These are phyloP conservation scores for Ecytonucleospora hepatopenaei DNA, from an alignment of 371 early-diverging fungal species.

Conservation along the genomic window DNA sequence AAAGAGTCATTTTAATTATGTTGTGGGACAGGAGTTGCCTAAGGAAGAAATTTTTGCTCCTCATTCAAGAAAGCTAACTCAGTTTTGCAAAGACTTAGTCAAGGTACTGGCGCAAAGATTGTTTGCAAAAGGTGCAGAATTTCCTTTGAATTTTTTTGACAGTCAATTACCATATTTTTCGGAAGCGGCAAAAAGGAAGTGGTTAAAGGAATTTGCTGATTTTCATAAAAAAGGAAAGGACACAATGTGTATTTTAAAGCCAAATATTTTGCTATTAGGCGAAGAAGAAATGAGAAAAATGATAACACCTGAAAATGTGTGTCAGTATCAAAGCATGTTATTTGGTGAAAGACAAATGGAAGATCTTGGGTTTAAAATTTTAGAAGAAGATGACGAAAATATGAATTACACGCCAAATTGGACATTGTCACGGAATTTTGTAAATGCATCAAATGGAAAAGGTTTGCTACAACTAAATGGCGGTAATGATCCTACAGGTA, in stretches of 20 bases:
- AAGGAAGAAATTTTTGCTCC: slow-evolving; percentile 86
- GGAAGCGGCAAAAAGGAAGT: slow-evolving; percentile 56
- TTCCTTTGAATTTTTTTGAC: slow-evolving; percentile 52
- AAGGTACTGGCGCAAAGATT: slow-evolving; percentile 62
- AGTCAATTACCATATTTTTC: slow-evolving; percentile 55
- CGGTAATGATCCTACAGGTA: slow-evolving; percentile 68
- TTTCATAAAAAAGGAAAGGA: slow-evolving; percentile 75
- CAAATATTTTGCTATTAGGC: slow-evolving; percentile 64
- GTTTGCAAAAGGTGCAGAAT: slow-evolving; percentile 57
- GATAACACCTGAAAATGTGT: slow-evolving; percentile 92
- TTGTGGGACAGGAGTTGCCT: slow-evolving; percentile 91
- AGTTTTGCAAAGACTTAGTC: slow-evolving; percentile 74
- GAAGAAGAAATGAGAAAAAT: slow-evolving; percentile 84
- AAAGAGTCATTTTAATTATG: slow-evolving; percentile 68
- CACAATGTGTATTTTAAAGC: slow-evolving; percentile 77
- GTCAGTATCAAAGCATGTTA: slow-evolving; percentile 84
- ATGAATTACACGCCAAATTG: slow-evolving; percentile 86
- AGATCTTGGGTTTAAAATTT: slow-evolving; percentile 70
- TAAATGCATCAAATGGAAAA: slow-evolving; percentile 59
- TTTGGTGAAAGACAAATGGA: slow-evolving; percentile 80
- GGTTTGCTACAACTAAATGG: slow-evolving; percentile 56
- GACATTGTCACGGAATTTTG: slow-evolving; percentile 85
- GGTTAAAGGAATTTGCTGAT: slow-evolving; percentile 80
- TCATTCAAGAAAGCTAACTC: slow-evolving; percentile 81
- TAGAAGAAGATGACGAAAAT: slow-evolving; percentile 61